Conservation (phyloP, 805 yeast genomes). For the Monosporozyma servazzii region DNA sequence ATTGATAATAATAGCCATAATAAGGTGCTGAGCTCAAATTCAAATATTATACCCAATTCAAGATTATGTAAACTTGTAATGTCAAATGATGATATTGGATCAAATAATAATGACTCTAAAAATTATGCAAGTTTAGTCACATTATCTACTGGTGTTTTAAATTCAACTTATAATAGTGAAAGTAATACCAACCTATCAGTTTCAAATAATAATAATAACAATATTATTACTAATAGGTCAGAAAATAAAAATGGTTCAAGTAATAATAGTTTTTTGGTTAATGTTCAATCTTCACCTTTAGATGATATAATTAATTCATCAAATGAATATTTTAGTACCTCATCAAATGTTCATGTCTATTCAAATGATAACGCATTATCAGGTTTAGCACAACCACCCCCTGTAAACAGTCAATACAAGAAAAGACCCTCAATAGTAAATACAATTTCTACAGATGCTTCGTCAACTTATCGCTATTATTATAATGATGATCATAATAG, state of each 20-base stretch:
- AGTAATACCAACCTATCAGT: neutral
- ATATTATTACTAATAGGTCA: neutral
- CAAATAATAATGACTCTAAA: neutral
- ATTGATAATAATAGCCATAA: neutral
- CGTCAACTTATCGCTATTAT: neutral
- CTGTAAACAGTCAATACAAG: neutral
- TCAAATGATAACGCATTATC: neutral
- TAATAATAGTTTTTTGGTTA: neutral
- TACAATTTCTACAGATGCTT: neutral
- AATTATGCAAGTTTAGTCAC: constrained; percentile 7
- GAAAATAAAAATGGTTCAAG: neutral
- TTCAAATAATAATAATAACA: neutral
- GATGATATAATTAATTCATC: constrained; percentile 1
- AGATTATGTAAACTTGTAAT: neutral
- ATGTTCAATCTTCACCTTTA: neutral
- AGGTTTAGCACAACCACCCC: neutral
- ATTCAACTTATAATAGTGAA: neutral
- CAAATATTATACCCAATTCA: neutral
- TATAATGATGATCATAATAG: neutral
- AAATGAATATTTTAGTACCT: neutral
- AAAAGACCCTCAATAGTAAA: neutral
- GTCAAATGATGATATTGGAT: neutral
- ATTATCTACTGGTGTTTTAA: constrained; percentile 8
- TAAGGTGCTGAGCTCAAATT: neutral
- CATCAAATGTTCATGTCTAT: neutral